phyloP scores from a whole-genome alignment of 768 basidiomycete genomes.

The Phanerochaete sordida region DNA sequence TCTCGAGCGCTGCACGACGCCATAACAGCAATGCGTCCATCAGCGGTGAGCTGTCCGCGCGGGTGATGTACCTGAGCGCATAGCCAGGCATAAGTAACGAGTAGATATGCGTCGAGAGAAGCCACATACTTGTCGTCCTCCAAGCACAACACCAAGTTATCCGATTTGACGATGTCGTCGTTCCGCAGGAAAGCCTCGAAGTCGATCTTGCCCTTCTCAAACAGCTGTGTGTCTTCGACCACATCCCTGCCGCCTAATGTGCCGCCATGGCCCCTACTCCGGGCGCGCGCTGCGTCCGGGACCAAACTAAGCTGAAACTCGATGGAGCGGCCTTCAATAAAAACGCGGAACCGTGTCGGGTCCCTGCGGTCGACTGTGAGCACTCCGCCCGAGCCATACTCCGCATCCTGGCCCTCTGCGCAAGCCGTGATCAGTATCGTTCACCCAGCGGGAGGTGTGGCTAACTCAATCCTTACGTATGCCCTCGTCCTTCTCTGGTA shows the following conservation, averaged over 20 bases:
- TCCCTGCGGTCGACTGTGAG: conserved; percentile 59
- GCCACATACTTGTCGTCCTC: conserved; percentile 55
- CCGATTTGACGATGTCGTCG: conserved; percentile 54
- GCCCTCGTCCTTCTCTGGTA: conserved; percentile 3
- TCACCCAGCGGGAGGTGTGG: conserved; percentile 4
- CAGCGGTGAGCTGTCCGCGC: conserved; percentile 67
- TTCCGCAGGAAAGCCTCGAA: conserved; percentile 67
- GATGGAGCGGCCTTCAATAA: conserved; percentile 54
- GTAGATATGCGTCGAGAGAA: too few species aligned
- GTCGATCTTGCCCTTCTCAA: conserved; percentile 60
- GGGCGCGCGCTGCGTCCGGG: conserved; percentile 23
- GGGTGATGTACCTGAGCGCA: conserved; percentile 66
- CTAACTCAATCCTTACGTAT: neutral
- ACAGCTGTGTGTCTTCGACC: conserved; percentile 50
- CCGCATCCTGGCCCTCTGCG: neutral
- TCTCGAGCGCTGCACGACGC: conserved; percentile 43
- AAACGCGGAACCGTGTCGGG: conserved; percentile 59
- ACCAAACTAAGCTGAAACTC: conserved; percentile 77
- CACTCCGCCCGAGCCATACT: conserved; percentile 50
- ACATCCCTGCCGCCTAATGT: conserved; percentile 32
- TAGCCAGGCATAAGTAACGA: too few species aligned
- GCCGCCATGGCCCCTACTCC: neutral
- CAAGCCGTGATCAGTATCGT: neutral
- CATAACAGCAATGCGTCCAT: conserved; percentile 72
- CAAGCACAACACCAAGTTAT: conserved; percentile 74